A percentile compares a stretch with the other conserved stretches of the same genome.
Conservation (phyloP, 495 filamentous ascomycete species). For the Astrothelium macrocarpum region DNA sequence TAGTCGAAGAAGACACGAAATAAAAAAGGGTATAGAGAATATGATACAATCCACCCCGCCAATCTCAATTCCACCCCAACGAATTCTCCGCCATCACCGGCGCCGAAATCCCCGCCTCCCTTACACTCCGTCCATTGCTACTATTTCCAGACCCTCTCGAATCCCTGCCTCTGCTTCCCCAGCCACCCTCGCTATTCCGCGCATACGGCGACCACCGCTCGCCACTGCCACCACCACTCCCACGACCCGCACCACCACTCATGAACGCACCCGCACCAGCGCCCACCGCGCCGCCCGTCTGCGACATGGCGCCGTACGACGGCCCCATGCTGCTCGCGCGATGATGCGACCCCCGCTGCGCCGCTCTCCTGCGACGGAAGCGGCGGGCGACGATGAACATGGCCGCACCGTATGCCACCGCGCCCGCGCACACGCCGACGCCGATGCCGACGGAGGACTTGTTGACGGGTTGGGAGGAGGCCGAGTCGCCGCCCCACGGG, state of each 20-base stretch:
- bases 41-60: constrained; percentile 6
- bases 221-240: constrained; percentile 46
- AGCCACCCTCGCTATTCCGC: constrained; percentile 36
- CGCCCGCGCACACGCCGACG: constrained; percentile 65
- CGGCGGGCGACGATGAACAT: constrained; percentile 94
- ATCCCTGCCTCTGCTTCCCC: constrained; percentile 59
- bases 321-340: constrained; percentile 56
- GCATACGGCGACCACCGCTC: constrained; percentile 30
- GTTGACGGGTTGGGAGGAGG: constrained; percentile 47
- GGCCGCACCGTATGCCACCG: constrained; percentile 89
- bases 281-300: too few species aligned
- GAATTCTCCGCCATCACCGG: constrained; percentile 97
- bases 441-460: constrained; percentile 79
- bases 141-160: constrained; percentile 47
- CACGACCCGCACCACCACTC: constrained; percentile 39
- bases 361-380: constrained; percentile 77
- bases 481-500: constrained; percentile 37
- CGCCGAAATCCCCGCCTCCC: constrained; percentile 59
- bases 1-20: too few species aligned
- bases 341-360: constrained; percentile 46
- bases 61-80: constrained; percentile 79
- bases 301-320: constrained; percentile 20
- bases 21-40: constrained; percentile 4
- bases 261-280: constrained; percentile 20
- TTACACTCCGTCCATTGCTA: constrained; percentile 49